Evolutionary conservation across 2,329 filamentous ascomycete species (phyloP), one percentile per base, ranked within the genome.

Genomic region (Penicillium sp.): DNA sequence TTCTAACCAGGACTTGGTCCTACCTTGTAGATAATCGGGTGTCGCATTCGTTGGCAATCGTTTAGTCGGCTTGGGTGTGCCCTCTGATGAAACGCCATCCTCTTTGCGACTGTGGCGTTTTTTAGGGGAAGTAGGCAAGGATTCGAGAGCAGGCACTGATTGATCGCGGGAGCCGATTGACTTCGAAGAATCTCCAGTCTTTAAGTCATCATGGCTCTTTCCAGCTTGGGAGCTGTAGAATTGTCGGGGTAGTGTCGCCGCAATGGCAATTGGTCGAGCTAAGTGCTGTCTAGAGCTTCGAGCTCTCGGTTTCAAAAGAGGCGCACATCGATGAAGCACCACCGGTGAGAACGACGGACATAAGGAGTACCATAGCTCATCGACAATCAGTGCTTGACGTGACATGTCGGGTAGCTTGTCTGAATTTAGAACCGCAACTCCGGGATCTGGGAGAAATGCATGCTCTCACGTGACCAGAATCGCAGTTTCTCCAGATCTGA

Each of bases 311-410:
- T 40, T 45, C 10, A 53, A 30, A 11, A 48, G 33, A 20, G 25
- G 10, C 14, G 45, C 32, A 15, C 48, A 43, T 9, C 47, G 49
- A 33, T 31, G 42, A n/a, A 63, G 34, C 10, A 43, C 36, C 10
- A 48, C 39, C 2, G 42, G 40, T 10, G 42, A 51, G 23, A 67
- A 65, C 10, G 63, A 65, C 30, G 65, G 67, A 52, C 67, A 67
- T 21, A 71, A 53, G 43, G 60, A 68, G 43, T 62, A 62, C 67
- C 66, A 70, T 33, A 70, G 52, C 23, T 62, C 65, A 51, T 69
- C 66, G 20, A 65, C 46, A 31, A 62, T 47, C 18, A 64, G 43
- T 27, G 49, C 47, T 46, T 40, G 54, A 38, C 48, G 55, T 39
- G 62, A 56, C 67, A 70, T 70, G 29, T 50, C 51, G 52, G 46